Evolutionary conservation across 352 stramenopile genomes (phyloP).

Genomic region (Pythium inflatum): DNA sequence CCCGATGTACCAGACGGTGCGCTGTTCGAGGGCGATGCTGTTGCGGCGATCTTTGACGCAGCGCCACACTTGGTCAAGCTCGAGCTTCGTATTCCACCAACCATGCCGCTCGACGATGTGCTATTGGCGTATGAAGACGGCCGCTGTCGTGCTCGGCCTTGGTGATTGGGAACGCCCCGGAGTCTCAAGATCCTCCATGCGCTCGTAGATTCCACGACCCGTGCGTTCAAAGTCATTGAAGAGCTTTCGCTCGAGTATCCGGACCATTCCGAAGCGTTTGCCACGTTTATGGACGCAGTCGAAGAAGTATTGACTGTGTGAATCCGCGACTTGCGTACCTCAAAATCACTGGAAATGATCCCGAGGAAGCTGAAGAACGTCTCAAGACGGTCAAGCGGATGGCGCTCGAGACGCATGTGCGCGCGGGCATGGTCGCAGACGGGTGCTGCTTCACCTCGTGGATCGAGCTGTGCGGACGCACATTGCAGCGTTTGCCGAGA

Average conservation of each 20-base stretch:
- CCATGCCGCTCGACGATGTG: not conserved
- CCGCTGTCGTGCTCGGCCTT: not conserved
- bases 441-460: not conserved
- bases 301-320: not conserved
- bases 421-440: not conserved
- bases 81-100: not conserved
- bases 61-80: not conserved
- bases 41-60: not conserved
- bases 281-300: not conserved
- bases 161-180: not conserved
- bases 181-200: not conserved
- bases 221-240: not conserved
- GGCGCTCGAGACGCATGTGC: not conserved
- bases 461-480: not conserved
- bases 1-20: not conserved
- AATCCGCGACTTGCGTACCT: not conserved
- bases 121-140: not conserved
- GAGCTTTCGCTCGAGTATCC: not conserved
- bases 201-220: not conserved
- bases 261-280: not conserved
- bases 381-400: not conserved
- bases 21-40: not conserved
- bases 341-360: not conserved
- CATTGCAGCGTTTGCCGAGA: not conserved
- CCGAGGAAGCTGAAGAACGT: not conserved